Percentiles rank a stretch among this genome's conserved stretches.
Evolutionary conservation across 441 rosid species (phyloP).

Genomic region (Biscutella laevigata): DNA sequence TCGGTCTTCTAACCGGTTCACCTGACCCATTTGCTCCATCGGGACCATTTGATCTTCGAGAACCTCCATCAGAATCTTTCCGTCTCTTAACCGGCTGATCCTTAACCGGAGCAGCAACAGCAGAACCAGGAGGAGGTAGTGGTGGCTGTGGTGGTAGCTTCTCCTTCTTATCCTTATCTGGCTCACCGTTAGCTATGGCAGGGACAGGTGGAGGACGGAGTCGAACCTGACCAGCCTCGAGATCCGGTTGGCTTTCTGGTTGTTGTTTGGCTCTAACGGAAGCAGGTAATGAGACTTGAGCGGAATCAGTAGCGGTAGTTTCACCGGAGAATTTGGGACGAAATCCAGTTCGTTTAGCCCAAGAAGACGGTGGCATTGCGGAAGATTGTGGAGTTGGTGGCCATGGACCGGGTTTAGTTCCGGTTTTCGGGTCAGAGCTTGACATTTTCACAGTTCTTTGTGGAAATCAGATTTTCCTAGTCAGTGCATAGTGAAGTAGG

Average conservation of each 20-base stretch:
- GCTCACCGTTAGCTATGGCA: constrained; percentile 29
- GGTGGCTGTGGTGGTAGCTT: constrained; percentile 21
- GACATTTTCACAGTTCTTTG: constrained; percentile 29
- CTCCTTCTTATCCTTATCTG: constrained; percentile 26
- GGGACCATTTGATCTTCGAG: constrained; percentile 32
- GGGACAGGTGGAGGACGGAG: constrained; percentile 25
- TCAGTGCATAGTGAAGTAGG: neutral
- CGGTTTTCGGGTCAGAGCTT: constrained; percentile 54
- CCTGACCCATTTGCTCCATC: constrained; percentile 32
- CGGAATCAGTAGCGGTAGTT: constrained; percentile 68
- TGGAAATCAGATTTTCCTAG: neutral
- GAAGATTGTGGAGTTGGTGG: constrained; percentile 66
- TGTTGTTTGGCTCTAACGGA: constrained; percentile 35
- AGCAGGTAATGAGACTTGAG: constrained; percentile 48
- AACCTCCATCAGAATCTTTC: constrained; percentile 66
- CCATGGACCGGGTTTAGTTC: constrained; percentile 64
- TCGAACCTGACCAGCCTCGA: constrained; percentile 50
- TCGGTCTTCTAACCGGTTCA: constrained; percentile 43
- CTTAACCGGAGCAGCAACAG: constrained; percentile 26
- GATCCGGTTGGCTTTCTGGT: constrained; percentile 48
- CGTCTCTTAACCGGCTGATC: constrained; percentile 58
- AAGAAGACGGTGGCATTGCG: constrained; percentile 72
- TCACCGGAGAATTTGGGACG: constrained; percentile 96
- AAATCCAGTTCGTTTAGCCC: constrained; percentile 92
- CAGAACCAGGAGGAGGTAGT: neutral